Evolutionary conservation across 192 early-diverging fungal species (phyloP).

Genomic region (Umbelopsis isabellina): DNA sequence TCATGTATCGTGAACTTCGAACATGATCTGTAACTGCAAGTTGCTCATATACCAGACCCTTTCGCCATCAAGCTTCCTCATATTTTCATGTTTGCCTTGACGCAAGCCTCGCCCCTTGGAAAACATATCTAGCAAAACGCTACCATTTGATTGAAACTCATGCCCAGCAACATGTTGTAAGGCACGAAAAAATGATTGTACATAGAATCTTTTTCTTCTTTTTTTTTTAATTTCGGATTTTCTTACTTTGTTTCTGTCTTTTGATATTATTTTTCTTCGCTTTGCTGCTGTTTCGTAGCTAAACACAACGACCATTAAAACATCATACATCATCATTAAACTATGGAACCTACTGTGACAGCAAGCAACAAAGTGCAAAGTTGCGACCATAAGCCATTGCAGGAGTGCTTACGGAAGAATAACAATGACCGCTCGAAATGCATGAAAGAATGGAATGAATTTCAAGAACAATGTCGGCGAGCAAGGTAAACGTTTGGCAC

Average conservation of each 20-base stretch:
- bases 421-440: slow-evolving; percentile 64
- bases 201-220: not conserved
- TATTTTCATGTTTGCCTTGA: too few species aligned
- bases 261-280: not conserved
- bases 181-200: slow-evolving; percentile 1
- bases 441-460: slow-evolving; percentile 64
- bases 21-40: too few species aligned
- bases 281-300: not conserved
- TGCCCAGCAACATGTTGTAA: too few species aligned
- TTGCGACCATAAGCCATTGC: slow-evolving; percentile 63
- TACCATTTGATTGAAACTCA: not conserved
- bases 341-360: not conserved
- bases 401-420: slow-evolving; percentile 57
- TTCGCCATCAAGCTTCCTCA: not conserved
- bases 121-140: not conserved
- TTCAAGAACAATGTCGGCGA: slow-evolving; percentile 55
- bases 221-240: not conserved
- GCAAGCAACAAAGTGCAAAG: slow-evolving; percentile 23
- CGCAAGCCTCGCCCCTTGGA: not conserved
- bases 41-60: not conserved
- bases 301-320: not conserved
- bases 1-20: not conserved
- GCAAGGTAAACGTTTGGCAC: slow-evolving; percentile 42
- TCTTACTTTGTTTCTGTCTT: not conserved
- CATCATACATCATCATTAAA: not conserved